Evolutionary conservation across 192 early-diverging fungal species (phyloP).

Genomic region (Coemansia sp.): DNA sequence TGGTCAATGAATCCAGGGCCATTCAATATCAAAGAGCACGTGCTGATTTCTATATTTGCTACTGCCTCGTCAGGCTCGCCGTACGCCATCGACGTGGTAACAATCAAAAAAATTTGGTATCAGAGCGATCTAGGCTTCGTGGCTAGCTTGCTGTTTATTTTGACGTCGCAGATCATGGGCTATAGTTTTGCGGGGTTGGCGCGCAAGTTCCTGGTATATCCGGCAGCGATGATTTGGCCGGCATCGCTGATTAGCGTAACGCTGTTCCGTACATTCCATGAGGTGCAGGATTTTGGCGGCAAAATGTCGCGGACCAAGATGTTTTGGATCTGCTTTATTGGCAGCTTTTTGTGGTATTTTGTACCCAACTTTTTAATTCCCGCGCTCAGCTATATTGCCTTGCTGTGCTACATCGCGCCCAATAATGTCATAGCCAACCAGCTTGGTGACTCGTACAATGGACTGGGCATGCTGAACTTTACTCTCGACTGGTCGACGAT

Average conservation of each 20-base stretch:
- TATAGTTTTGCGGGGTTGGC: conserved; percentile 68
- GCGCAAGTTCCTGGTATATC: conserved; percentile 77
- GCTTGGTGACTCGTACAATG: conserved; percentile 55
- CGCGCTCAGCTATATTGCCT: conserved; percentile 61
- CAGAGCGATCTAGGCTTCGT: conserved; percentile 66
- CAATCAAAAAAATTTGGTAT: conserved; percentile 67
- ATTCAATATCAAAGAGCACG: conserved; percentile 86
- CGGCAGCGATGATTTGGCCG: conserved; percentile 87
- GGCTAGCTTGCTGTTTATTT: conserved; percentile 63
- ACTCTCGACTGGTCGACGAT: conserved; percentile 75
- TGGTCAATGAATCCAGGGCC: conserved; percentile 75
- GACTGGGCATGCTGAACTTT: conserved; percentile 68
- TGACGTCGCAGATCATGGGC: conserved; percentile 69
- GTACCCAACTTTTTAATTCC: conserved; percentile 68
- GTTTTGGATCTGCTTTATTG: conserved; percentile 54
- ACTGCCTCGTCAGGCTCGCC: conserved; percentile 66
- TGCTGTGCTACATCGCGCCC: conserved; percentile 60
- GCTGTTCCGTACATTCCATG: conserved; percentile 76
- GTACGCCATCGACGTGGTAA: conserved; percentile 74
- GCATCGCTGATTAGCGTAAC: conserved; percentile 70
- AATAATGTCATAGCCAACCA: conserved; percentile 46
- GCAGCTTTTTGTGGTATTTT: conserved; percentile 57
- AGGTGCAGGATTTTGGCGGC: conserved; percentile 56
- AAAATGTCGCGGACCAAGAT: conserved; percentile 56
- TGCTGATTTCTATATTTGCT: conserved; percentile 75